Base-by-base conservation (phyloP, 345 rosid genomes). In the Adansonia digitata region DNA sequence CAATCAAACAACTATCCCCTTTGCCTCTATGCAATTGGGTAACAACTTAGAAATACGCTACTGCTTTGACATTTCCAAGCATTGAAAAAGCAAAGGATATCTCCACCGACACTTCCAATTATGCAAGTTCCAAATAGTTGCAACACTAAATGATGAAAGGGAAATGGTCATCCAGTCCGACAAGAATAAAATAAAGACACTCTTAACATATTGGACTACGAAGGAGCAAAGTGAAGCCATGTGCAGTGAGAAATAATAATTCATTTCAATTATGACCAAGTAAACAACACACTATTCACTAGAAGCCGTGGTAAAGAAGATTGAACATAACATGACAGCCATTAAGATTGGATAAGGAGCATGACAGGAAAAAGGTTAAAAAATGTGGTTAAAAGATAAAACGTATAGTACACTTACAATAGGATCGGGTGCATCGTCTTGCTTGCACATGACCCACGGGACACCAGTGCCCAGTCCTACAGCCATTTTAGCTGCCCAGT, bases 401-500 rank as follows among this genome's bases (percentile, higher is more conserved):
- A 76, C 51, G 49, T 67, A 49, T 14, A 46, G 56, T 43, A 73
- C 20, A 75, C 93, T 87, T 84, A 92, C 99, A 82, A 93, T 71
- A 80, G 98, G 95, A 86, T 93, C 98, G 0, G 97, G 98, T 48
- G 97, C 98, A 80, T 96, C 99, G 84, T 96, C 99, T 89, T 96
- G 98, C 87, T 96, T 96, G 93, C 99, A 96, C 99, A 96, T 96
- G 85, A 96, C 86, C 99, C 99, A 96, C 13, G 99, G 98, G 84
- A 96, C 99, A 80, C 98, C 99, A 39, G 99, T 93, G 77, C 86
- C 87, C 0, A 87, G 93, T 69, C 93, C 94, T 79, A 93, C 94
- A 55, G 98, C 99, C 99, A 96, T 93, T 60, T 88, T 71, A 71
- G 99, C 98, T 76, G 99, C 95, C 99, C 99, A 96, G 7, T 86